Conservation (phyloP, 169 alveolate genomes). For the Eimeria maxima region DNA sequence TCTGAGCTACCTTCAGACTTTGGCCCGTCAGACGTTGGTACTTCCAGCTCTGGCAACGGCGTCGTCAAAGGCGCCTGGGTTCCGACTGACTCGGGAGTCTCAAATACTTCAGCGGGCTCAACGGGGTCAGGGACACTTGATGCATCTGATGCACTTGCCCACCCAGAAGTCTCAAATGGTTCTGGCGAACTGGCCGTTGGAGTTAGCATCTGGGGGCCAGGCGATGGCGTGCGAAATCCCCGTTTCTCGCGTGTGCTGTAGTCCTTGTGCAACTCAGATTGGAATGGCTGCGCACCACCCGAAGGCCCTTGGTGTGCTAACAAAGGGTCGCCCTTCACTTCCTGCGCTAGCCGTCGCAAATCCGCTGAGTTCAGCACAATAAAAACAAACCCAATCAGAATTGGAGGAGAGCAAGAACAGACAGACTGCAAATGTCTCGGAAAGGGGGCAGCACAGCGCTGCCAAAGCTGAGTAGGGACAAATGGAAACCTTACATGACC, state of each 20-base stretch:
- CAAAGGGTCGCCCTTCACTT: slow-evolving; percentile 22
- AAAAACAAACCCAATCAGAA: not conserved
- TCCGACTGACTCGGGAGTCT: not conserved
- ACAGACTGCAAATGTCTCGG: not conserved
- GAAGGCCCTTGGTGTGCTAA: not conserved
- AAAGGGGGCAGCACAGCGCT: not conserved
- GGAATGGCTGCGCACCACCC: not conserved
- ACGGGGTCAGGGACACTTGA: not conserved
- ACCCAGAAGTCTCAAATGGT: not conserved
- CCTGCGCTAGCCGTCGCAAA: slow-evolving; percentile 5
- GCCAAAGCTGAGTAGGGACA: not conserved
- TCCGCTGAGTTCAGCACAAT: slow-evolving; percentile 53
- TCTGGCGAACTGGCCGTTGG: not conserved
- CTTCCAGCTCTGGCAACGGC: not conserved
- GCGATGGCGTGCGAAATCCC: not conserved
- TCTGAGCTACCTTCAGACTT: not conserved
- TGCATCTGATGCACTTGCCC: not conserved
- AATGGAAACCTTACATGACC: not conserved
- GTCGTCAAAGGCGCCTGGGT: not conserved
- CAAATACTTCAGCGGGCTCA: not conserved
- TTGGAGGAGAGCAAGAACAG: not conserved
- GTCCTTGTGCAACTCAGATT: not conserved
- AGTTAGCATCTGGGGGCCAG: not conserved
- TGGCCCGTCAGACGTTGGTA: not conserved
- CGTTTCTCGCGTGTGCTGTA: not conserved